Conservation (phyloP, 352 stramenopile genomes). For the Elongisporangium undulatum region DNA sequence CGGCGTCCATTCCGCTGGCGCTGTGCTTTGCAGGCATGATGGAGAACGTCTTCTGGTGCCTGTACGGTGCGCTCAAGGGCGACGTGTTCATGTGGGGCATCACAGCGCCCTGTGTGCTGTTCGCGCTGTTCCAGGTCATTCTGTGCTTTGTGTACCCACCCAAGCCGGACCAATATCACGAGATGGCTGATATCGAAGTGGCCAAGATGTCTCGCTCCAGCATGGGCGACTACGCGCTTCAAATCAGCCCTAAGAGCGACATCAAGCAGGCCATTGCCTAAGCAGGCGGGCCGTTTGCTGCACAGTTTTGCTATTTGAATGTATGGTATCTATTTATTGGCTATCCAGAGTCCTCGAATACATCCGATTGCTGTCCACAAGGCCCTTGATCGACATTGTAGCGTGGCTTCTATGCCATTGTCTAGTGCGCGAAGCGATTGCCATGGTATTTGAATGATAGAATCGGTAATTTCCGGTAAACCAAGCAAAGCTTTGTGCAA, state of each 20-base stretch:
- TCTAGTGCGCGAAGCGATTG: no score
- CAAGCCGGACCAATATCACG: constrained; percentile 5
- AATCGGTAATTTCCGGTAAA: no score
- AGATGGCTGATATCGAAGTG: neutral
- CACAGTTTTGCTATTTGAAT: no score
- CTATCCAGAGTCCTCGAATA: no score
- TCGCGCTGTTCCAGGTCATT: constrained; percentile 13
- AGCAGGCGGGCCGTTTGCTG: no score
- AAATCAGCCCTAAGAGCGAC: neutral
- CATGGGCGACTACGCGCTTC: neutral
- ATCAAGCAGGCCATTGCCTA: neutral
- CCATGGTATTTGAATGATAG: no score
- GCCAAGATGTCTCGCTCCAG: neutral
- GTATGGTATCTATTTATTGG: no score
- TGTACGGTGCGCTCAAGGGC: constrained; percentile 22
- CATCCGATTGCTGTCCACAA: no score
- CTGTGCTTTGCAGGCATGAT: constrained; percentile 26
- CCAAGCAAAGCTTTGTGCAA: no score
- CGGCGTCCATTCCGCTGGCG: constrained; percentile 37
- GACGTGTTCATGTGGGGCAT: constrained; percentile 25
- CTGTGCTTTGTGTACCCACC: constrained; percentile 27
- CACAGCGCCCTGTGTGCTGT: neutral
- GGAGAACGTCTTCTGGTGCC: constrained; percentile 29
- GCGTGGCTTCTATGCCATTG: no score
- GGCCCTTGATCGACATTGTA: no score